A percentile compares a stretch with the other conserved stretches of the same genome.
Conservation (phyloP, 768 basidiomycete genomes). For the Leccinum variicolor region DNA sequence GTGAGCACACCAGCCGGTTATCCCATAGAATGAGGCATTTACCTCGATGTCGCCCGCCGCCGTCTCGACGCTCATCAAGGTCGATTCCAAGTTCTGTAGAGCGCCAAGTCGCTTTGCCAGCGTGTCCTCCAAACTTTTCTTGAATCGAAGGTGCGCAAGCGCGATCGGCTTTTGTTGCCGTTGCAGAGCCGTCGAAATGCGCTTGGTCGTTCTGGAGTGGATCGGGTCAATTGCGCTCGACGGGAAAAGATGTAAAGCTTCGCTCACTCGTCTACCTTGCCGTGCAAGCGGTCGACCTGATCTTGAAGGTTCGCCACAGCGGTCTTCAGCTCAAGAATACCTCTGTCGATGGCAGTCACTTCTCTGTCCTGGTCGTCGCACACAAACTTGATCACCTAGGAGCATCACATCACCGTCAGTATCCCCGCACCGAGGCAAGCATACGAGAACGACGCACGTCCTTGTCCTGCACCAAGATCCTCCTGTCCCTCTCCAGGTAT, state of each 20-base stretch:
- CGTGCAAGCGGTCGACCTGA: constrained; percentile 68
- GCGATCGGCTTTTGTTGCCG: constrained; percentile 74
- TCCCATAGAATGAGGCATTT: constrained; percentile 14
- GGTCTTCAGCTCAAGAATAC: constrained; percentile 75
- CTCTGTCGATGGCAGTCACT: constrained; percentile 77
- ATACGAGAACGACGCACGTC: constrained; percentile 47
- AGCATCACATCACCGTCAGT: background rate
- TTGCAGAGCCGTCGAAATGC: constrained; percentile 61
- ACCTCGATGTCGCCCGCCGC: constrained; percentile 91
- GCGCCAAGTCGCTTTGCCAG: constrained; percentile 72
- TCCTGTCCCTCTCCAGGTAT: constrained; percentile 76
- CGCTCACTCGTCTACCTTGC: constrained; percentile 69
- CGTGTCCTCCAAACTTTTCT: constrained; percentile 78
- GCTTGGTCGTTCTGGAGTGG: constrained; percentile 54
- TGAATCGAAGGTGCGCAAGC: constrained; percentile 71
- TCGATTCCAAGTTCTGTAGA: constrained; percentile 69
- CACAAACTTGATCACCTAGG: constrained; percentile 81
- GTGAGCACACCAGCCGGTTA: background rate
- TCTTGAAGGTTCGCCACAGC: constrained; percentile 64
- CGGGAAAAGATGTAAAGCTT: background rate
- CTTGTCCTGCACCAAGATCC: constrained; percentile 57
- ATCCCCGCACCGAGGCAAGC: background rate
- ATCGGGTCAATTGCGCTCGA: background rate
- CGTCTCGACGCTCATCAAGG: constrained; percentile 78
- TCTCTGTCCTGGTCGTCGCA: constrained; percentile 32